Conservation (phyloP, 768 basidiomycete genomes). For the Suillus clintonianus region DNA sequence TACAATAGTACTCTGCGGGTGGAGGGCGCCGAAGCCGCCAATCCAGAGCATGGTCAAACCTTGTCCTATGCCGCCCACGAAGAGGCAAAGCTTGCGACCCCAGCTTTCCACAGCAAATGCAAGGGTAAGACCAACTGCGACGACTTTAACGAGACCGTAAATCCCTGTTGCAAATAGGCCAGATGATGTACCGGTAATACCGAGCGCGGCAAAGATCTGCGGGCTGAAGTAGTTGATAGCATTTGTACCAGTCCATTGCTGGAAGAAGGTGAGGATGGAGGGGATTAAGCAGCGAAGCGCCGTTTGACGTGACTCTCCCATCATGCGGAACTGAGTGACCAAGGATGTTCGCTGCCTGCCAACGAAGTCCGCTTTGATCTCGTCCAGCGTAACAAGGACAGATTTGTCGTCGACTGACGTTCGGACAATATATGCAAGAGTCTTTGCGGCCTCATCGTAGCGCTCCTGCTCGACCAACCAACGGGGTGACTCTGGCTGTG, state of each 20-base stretch:
- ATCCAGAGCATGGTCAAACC: conserved; percentile 50
- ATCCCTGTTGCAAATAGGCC: conserved; percentile 48
- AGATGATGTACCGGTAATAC: conserved; percentile 40
- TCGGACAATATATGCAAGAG: conserved; percentile 36
- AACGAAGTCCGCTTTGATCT: conserved; percentile 44
- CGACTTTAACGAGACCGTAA: conserved; percentile 36
- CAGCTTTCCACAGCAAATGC: conserved; percentile 45
- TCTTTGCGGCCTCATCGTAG: conserved; percentile 37
- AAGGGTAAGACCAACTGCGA: conserved; percentile 42
- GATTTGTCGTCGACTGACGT: conserved; percentile 31
- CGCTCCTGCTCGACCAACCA: conserved; percentile 50
- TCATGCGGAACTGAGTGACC: conserved; percentile 34
- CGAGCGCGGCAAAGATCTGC: conserved; percentile 45
- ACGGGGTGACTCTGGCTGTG: conserved; percentile 51
- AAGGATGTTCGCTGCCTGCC: conserved; percentile 37
- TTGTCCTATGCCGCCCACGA: conserved; percentile 48
- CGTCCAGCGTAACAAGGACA: conserved; percentile 39
- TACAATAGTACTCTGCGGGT: conserved; percentile 30
- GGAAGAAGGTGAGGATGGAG: conserved; percentile 44
- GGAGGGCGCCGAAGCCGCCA: conserved; percentile 40
- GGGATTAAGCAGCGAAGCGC: conserved; percentile 43
- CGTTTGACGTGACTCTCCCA: conserved; percentile 39
- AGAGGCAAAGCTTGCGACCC: conserved; percentile 46
- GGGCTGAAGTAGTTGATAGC: conserved; percentile 52
- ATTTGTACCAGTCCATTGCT: conserved; percentile 50